Percentiles rank a stretch among this genome's conserved stretches.
Conservation (phyloP, 352 stramenopile genomes). For the Blastocystis sp. region DNA sequence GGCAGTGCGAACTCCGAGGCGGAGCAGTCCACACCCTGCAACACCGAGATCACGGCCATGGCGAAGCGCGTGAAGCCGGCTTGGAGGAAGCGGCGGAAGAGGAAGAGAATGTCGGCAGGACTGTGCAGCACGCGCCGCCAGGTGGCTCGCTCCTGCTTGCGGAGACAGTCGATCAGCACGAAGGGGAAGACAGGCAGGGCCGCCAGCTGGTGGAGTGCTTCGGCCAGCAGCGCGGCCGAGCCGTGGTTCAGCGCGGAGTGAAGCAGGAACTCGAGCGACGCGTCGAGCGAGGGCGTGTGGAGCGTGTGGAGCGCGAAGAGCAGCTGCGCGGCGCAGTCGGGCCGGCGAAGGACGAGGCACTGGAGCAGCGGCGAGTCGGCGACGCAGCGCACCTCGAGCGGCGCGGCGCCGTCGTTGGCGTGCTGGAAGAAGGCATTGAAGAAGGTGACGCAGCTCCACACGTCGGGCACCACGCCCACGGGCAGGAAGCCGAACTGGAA, state of each 20-base stretch:
- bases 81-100: slow-evolving; percentile 23
- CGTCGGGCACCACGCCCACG: background rate
- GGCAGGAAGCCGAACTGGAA: background rate
- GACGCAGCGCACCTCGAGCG: slow-evolving; percentile 1
- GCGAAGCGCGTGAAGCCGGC: slow-evolving; percentile 4
- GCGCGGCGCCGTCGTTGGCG: background rate
- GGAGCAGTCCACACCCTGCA: slow-evolving; percentile 36
- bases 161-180: slow-evolving; percentile 40
- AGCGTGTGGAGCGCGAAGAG: background rate
- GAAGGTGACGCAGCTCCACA: background rate
- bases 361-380: background rate
- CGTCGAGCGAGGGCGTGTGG: background rate
- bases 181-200: slow-evolving; percentile 4
- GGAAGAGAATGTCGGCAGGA: slow-evolving; percentile 28
- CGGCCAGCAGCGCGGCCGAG: background rate
- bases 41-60: background rate
- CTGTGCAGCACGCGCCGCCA: slow-evolving; percentile 25
- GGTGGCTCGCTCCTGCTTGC: slow-evolving; percentile 46
- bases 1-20: slow-evolving; percentile 6
- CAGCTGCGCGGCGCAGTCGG: background rate
- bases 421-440: slow-evolving; percentile 14
- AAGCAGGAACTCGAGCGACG: slow-evolving; percentile 27
- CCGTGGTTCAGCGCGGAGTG: slow-evolving; percentile 50
- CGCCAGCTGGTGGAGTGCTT: background rate
- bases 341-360: background rate